phyloP scores from a whole-genome alignment of 345 rosid species.

The Erysimum cheiranthoides region DNA sequence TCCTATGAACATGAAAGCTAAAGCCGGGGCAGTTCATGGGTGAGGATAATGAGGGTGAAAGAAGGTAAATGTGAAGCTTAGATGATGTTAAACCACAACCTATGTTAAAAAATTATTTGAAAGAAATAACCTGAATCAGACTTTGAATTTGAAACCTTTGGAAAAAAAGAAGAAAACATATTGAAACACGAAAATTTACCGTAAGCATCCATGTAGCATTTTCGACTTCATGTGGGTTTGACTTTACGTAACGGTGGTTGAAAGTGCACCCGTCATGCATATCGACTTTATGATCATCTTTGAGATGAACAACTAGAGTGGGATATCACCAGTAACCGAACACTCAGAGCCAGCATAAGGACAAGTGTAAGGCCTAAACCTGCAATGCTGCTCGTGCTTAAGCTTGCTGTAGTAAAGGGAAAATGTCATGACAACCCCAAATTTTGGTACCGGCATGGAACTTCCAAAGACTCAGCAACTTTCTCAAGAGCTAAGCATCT shows the following conservation, averaged over 20 bases:
- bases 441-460: constrained; percentile 80
- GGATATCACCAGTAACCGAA: constrained; percentile 84
- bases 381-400: constrained; percentile 82
- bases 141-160: neutral
- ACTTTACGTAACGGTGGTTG: constrained; percentile 88
- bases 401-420: constrained; percentile 88
- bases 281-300: constrained; percentile 90
- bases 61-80: constrained; percentile 1
- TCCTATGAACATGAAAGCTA: neutral
- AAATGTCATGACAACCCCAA: constrained; percentile 84
- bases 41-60: neutral
- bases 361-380: constrained; percentile 78
- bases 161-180: neutral
- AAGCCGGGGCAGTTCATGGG: neutral
- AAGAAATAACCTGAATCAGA: neutral
- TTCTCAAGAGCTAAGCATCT: constrained; percentile 93
- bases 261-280: constrained; percentile 94
- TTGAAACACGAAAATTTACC: constrained; percentile 48
- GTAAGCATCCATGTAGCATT: constrained; percentile 99
- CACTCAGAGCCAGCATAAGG: constrained; percentile 98
- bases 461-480: constrained; percentile 87
- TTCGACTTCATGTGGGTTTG: constrained; percentile 87
- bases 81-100: neutral
- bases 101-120: neutral
- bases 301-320: constrained; percentile 70